phyloP scores from a whole-genome alignment of 2,329 filamentous ascomycete species.

The Arthrobotrys conoides region DNA sequence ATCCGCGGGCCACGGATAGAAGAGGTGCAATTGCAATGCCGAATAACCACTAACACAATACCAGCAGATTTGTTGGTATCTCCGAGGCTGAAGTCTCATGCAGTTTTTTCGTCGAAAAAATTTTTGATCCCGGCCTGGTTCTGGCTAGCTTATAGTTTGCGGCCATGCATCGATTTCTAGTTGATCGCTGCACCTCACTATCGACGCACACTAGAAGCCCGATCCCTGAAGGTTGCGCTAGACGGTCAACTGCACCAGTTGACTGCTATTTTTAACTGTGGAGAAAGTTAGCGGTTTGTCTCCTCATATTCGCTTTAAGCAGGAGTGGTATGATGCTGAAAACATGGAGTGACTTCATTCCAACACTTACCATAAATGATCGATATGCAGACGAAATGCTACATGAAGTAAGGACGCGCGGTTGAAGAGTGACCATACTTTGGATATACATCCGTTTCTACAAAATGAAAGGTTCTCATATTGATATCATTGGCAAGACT shows the following conservation, averaged over 20 bases:
- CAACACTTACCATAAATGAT: slow-evolving; percentile 1
- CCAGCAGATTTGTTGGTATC: background rate
- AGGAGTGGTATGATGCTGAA: slow-evolving; percentile 24
- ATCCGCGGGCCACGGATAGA: background rate
- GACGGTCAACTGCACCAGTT: background rate
- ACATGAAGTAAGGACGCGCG: slow-evolving; percentile 2
- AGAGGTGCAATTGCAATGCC: background rate
- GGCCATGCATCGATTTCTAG: background rate
- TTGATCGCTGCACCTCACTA: background rate
- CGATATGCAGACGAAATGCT: background rate
- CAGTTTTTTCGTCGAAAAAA: background rate
- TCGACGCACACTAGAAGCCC: slow-evolving; percentile 4
- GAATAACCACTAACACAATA: background rate
- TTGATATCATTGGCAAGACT: background rate
- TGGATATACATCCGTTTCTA: background rate
- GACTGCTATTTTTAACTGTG: slow-evolving; percentile 10
- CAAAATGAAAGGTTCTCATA: background rate
- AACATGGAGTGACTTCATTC: slow-evolving; percentile 23
- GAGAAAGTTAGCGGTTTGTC: slow-evolving; percentile 5
- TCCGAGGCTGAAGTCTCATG: background rate
- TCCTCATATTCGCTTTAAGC: slow-evolving; percentile 4
- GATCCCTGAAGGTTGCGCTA: slow-evolving; percentile 6
- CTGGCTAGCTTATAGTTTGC: background rate
- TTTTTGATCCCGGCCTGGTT: slow-evolving; percentile 7
- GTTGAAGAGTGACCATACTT: background rate